Conservation (phyloP, 495 filamentous ascomycete genomes). For the Clohesyomyces aquaticus region DNA sequence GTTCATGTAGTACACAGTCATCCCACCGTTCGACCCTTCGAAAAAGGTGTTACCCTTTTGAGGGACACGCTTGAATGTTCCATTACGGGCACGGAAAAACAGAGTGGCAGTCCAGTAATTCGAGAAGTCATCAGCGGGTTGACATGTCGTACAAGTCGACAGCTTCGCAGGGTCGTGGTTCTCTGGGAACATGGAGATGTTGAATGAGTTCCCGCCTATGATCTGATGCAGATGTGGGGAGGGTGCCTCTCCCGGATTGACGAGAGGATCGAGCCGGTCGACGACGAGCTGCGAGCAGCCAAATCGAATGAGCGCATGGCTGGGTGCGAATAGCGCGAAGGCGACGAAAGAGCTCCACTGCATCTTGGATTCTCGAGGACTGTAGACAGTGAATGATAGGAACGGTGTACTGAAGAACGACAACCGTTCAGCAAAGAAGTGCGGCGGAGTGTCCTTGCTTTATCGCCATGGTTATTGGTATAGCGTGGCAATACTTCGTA, state of each 20-base stretch:
- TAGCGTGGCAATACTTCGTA: too few relatives aligned
- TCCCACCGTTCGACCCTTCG: conserved; percentile 27
- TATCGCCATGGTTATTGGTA: too few relatives aligned
- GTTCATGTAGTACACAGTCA: conserved; percentile 37
- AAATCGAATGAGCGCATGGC: conserved; percentile 30
- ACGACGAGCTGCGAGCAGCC: conserved; percentile 33
- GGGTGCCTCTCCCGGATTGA: conserved; percentile 26
- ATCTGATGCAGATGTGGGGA: conserved; percentile 33
- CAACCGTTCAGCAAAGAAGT: neutral
- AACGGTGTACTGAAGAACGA: neutral
- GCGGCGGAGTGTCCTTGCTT: neutral
- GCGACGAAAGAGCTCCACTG: conserved; percentile 20
- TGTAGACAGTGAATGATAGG: neutral
- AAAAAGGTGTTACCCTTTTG: conserved; percentile 25
- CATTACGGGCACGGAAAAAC: conserved; percentile 28
- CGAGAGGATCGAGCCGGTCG: conserved; percentile 28
- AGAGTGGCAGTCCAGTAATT: conserved; percentile 35
- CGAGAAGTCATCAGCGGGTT: conserved; percentile 21
- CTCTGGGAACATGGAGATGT: conserved; percentile 11
- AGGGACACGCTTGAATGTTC: conserved; percentile 34
- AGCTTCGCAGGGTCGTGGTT: conserved; percentile 20
- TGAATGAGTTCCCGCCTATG: conserved; percentile 36
- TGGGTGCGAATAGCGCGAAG: conserved; percentile 28
- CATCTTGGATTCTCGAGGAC: conserved; percentile 18
- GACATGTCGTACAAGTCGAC: conserved; percentile 30